Percentiles rank a stretch among this genome's conserved stretches.
Evolutionary conservation across 2,329 filamentous ascomycete species (phyloP).

Genomic region (Cercospora zeae-maydis): DNA sequence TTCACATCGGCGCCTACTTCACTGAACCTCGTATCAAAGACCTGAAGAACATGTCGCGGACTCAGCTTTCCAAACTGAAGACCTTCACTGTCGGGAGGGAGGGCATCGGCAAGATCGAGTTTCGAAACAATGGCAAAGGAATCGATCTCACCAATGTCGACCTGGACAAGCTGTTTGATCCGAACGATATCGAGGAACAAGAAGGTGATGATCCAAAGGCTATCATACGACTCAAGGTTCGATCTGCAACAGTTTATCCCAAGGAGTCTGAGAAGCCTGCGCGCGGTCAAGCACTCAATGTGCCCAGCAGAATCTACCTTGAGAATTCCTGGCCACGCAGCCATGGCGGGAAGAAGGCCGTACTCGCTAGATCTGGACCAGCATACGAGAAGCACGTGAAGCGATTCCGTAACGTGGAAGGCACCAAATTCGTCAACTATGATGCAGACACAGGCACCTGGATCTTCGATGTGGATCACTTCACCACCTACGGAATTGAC

Average conservation of each 20-base stretch:
- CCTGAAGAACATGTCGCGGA: conserved; percentile 72
- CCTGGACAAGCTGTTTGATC: conserved; percentile 73
- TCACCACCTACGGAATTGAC: conserved; percentile 89
- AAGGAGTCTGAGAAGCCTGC: conserved; percentile 73
- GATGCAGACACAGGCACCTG: conserved; percentile 76
- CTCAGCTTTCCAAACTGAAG: conserved; percentile 69
- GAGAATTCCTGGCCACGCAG: conserved; percentile 89
- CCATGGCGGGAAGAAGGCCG: conserved; percentile 51
- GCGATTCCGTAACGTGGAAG: conserved; percentile 71
- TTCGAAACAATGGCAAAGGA: conserved; percentile 49
- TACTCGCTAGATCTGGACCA: conserved; percentile 59
- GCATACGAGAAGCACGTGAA: conserved; percentile 77
- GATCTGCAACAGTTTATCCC: conserved; percentile 84
- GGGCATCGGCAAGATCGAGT: conserved; percentile 75
- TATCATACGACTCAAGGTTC: conserved; percentile 71
- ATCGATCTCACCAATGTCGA: conserved; percentile 72
- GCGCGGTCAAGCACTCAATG: conserved; percentile 83
- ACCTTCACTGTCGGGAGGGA: conserved; percentile 79
- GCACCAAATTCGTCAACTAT: conserved; percentile 81
- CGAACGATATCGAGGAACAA: conserved; percentile 26
- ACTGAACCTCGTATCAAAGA: conserved; percentile 73
- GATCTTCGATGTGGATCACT: conserved; percentile 92
- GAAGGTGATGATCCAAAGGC: conserved; percentile 11
- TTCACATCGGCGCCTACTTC: conserved; percentile 71
- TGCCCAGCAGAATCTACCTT: conserved; percentile 80